Base-by-base conservation (phyloP, 2,329 filamentous ascomycete genomes). In the Calonectria honghensis region DNA sequence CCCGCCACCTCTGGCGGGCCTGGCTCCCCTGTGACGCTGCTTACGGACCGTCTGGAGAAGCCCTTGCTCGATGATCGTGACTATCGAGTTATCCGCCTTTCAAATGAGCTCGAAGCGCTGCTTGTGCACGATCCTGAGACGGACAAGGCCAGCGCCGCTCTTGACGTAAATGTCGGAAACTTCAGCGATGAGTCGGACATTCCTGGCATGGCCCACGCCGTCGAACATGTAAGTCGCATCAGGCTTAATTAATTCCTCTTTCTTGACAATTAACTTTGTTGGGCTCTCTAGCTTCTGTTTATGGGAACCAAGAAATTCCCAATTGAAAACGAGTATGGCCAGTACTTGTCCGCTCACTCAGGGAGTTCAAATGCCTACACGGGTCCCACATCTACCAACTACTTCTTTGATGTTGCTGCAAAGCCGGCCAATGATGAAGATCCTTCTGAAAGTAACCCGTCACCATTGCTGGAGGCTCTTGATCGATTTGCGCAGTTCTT, bases 261-360 rank as follows among this genome's bases (percentile, higher is more conserved):
- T 37, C 9, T 16, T n/a, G 2, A 39, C 64, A 51, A 57, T 78
- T 81, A 65, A 81, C 67, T 16, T 50, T 24, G 29, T 6, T 68
- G 31, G 69, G 32, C 9, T n/a, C 14, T 41, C 39, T 68, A 93
- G 90, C 88, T 98, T 77, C 88, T 99, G 31, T 99, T 99, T 88
- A 98, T 99, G 97, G 97, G 97, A 65, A 99, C 97, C 10, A 94
- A 98, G 85, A 99, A 98, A 91, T 99, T 97, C 82, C 97, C 97
- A 0, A 91, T 93, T 83, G 96, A 98, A 86, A 98, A 99, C 85
- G 96, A 94, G 78, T 99, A 99, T 88, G 95, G 95, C 82, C 94
- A 96, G 83, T 99, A 98, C 84, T 91, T 99, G 69, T 94, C 96
- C 67, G 91, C 95, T 74, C 94, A 98, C 84, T 98, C 96, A 13